These are phyloP conservation scores for Tubosaeta sp. DNA, from an alignment of 768 basidiomycete genomes.

Conservation along the genomic window DNA sequence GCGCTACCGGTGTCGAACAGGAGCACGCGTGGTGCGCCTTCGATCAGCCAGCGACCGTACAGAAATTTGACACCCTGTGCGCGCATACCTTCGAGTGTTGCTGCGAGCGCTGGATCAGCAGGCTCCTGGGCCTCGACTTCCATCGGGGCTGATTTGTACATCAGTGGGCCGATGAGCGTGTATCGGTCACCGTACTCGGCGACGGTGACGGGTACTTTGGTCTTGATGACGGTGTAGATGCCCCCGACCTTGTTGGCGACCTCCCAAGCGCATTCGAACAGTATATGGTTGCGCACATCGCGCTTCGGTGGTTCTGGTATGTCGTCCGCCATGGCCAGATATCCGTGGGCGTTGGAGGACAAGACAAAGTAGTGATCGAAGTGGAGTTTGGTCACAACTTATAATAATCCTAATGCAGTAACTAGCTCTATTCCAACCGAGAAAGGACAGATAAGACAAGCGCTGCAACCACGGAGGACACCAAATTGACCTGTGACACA, in stretches of 20 bases:
- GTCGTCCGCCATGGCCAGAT: slow-evolving; percentile 19
- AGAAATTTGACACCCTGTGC: slow-evolving; percentile 88
- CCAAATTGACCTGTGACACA: slow-evolving; percentile 37
- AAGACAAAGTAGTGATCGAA: background rate
- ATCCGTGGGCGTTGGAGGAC: slow-evolving; percentile 3
- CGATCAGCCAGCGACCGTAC: slow-evolving; percentile 98
- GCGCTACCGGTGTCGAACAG: slow-evolving; percentile 93
- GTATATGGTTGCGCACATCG: slow-evolving; percentile 73
- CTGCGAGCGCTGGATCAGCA: slow-evolving; percentile 70
- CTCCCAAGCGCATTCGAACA: slow-evolving; percentile 98
- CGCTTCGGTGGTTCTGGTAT: slow-evolving; percentile 38
- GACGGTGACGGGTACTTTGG: slow-evolving; percentile 97
- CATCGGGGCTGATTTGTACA: slow-evolving; percentile 98
- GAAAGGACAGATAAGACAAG: slow-evolving; percentile 34
- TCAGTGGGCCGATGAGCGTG: slow-evolving; percentile 95
- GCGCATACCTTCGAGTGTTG: slow-evolving; percentile 77
- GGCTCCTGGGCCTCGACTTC: slow-evolving; percentile 96
- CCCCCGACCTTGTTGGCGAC: slow-evolving; percentile 99
- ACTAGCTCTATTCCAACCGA: slow-evolving; percentile 15
- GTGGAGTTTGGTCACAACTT: background rate
- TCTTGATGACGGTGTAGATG: slow-evolving; percentile 99
- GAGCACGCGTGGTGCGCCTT: slow-evolving; percentile 91
- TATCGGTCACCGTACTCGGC: slow-evolving; percentile 94
- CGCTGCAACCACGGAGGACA: slow-evolving; percentile 40
- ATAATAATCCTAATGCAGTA: slow-evolving; percentile 20